Conservation (phyloP, 495 filamentous ascomycete genomes). For the Penicillium goetzii region DNA sequence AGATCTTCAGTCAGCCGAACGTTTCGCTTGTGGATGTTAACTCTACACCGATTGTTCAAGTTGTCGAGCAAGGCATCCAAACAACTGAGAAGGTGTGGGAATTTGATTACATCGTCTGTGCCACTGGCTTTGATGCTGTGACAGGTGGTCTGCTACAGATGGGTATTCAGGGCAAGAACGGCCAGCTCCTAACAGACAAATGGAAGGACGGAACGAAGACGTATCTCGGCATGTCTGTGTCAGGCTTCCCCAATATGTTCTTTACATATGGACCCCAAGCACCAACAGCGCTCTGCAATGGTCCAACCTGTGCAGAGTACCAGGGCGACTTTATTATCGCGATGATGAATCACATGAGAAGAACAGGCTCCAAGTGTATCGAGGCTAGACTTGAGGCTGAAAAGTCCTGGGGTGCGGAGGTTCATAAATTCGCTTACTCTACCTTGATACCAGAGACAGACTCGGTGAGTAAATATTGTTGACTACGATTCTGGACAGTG, state of each 20-base stretch:
- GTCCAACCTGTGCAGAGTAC: slow-evolving; percentile 53
- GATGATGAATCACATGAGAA: slow-evolving; percentile 42
- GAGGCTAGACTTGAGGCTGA: background rate
- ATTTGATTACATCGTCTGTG: slow-evolving; percentile 52
- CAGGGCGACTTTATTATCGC: slow-evolving; percentile 57
- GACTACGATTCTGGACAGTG: background rate
- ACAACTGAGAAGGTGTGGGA: slow-evolving; percentile 3
- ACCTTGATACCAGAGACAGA: background rate
- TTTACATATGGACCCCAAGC: slow-evolving; percentile 47
- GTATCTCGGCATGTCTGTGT: slow-evolving; percentile 46
- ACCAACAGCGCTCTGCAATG: slow-evolving; percentile 42
- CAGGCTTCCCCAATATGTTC: slow-evolving; percentile 46
- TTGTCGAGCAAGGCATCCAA: slow-evolving; percentile 48
- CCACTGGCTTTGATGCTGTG: slow-evolving; percentile 58
- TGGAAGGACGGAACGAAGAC: slow-evolving; percentile 48
- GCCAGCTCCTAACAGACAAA: slow-evolving; percentile 39
- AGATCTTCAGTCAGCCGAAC: slow-evolving; percentile 58
- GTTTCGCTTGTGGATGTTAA: slow-evolving; percentile 60
- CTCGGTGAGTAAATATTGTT: background rate
- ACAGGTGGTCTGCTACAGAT: slow-evolving; percentile 47
- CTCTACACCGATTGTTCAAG: slow-evolving; percentile 50
- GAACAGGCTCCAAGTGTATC: background rate
- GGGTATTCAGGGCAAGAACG: slow-evolving; percentile 31
- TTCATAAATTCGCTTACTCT: background rate
- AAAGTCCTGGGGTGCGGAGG: background rate